Evolutionary conservation across 2,329 filamentous ascomycete genomes (phyloP).

Genomic region (Neonectria neomacrospora): DNA sequence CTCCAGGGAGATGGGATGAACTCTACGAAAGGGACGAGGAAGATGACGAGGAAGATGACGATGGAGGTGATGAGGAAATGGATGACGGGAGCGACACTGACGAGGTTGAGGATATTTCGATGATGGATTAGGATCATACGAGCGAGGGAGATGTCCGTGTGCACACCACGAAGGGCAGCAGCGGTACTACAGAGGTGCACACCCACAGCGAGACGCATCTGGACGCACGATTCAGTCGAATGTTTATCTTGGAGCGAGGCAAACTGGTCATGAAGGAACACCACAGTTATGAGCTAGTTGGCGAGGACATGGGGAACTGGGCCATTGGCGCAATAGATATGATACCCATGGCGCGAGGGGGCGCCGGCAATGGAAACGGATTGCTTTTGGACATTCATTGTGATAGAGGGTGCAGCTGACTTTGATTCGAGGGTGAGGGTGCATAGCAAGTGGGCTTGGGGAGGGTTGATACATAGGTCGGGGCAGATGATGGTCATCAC

Average conservation of each 20-base stretch:
- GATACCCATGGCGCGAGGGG: conserved; percentile 39
- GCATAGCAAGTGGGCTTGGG: conserved; percentile 3
- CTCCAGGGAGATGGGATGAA: conserved; percentile 51
- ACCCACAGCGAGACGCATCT: not conserved
- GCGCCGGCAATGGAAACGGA: conserved; percentile 28
- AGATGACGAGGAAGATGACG: conserved; percentile 42
- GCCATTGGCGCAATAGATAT: conserved; percentile 31
- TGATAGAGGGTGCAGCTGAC: conserved; percentile 8
- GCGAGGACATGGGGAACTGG: conserved; percentile 6
- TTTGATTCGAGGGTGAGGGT: conserved; percentile 15
- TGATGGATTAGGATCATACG: conserved; percentile 32
- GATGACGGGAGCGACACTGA: conserved; percentile 38
- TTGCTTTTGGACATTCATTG: conserved; percentile 9
- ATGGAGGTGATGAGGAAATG: conserved; percentile 44
- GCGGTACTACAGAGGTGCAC: not conserved
- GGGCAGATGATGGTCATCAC: conserved; percentile 1
- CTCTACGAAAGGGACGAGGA: conserved; percentile 38
- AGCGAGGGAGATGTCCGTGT: not conserved
- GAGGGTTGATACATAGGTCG: not conserved
- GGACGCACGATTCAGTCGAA: not conserved
- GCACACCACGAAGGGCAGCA: not conserved
- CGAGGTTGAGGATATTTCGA: conserved; percentile 45
- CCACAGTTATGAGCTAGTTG: not conserved
- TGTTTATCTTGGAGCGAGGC: not conserved
- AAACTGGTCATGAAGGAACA: not conserved